A percentile compares a stretch with the other conserved stretches of the same genome.
Evolutionary conservation across 2,329 filamentous ascomycete genomes (phyloP).

Genomic region (Geosmithia putterillii): DNA sequence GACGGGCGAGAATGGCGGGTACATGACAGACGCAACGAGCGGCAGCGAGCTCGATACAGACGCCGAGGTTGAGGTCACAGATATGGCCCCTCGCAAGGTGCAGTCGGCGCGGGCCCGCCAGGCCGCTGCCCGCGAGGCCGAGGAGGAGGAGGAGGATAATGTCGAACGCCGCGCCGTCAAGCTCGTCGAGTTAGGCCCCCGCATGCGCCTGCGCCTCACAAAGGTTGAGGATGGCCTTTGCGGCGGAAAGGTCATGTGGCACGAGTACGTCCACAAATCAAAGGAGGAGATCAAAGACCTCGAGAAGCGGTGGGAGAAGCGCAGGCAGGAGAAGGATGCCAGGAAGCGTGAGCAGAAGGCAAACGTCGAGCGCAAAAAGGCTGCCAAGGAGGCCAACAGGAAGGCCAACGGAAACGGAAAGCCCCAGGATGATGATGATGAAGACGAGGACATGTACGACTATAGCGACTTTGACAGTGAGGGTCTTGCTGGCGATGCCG

Average conservation of each 20-base stretch:
- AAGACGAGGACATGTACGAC: conserved; percentile 26
- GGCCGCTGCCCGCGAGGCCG: conserved; percentile 26
- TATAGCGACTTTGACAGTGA: conserved; percentile 37
- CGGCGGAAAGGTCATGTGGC: conserved; percentile 89
- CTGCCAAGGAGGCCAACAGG: conserved; percentile 24
- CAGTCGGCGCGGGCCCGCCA: conserved; percentile 37
- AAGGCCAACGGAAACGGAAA: conserved; percentile 20
- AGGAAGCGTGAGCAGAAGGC: conserved; percentile 74
- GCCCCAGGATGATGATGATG: conserved; percentile 20
- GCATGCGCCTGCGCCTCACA: conserved; percentile 77
- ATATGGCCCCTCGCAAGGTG: conserved; percentile 51
- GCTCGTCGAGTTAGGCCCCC: conserved; percentile 80
- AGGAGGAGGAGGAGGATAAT: conserved; percentile 35
- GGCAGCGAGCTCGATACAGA: conserved; percentile 92
- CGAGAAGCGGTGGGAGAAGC: conserved; percentile 72
- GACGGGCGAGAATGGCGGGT: conserved; percentile 69
- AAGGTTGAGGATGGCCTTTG: conserved; percentile 96
- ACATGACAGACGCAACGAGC: conserved; percentile 73
- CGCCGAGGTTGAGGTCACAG: conserved; percentile 80
- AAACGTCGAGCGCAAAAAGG: conserved; percentile 79
- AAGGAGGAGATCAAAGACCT: conserved; percentile 64
- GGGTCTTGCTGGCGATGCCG: conserved; percentile 35
- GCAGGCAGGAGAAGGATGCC: conserved; percentile 68
- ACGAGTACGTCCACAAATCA: conserved; percentile 83
- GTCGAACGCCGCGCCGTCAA: conserved; percentile 85